Percentiles rank a stretch among this genome's conserved stretches.
phyloP scores from a whole-genome alignment of 345 rosid species.

The Psidium friedrichsthalianum region DNA sequence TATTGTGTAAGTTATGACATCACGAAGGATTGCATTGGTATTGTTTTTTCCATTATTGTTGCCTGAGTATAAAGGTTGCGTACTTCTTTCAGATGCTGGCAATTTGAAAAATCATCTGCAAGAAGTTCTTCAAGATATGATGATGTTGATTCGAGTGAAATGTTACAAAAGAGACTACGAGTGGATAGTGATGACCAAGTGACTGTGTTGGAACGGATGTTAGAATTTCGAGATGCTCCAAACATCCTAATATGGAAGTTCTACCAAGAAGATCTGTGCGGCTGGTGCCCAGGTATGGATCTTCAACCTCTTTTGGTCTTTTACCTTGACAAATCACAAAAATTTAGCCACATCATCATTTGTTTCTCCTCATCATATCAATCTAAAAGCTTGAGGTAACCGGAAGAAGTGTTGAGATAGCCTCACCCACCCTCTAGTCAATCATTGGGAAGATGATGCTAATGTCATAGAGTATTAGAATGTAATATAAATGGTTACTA shows the following conservation, averaged over 20 bases:
- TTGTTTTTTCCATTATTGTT: not conserved
- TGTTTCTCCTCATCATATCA: not conserved
- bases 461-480: not conserved
- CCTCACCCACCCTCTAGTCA: not conserved
- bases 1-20: conserved; percentile 36
- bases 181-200: conserved; percentile 6
- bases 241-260: conserved; percentile 16
- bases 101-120: conserved; percentile 11
- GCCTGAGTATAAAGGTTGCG: not conserved
- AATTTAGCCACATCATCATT: not conserved
- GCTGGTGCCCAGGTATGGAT: conserved; percentile 37
- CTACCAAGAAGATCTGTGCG: conserved; percentile 50
- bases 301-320: not conserved
- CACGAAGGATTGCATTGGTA: not conserved
- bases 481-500: not conserved
- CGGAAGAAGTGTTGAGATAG: not conserved
- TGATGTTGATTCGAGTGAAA: conserved; percentile 12
- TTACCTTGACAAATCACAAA: not conserved
- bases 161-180: conserved; percentile 14
- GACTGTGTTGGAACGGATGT: conserved; percentile 6
- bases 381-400: not conserved
- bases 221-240: conserved; percentile 21
- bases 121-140: conserved; percentile 14
- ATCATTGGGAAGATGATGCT: not conserved
- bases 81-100: conserved; percentile 30